Conservation (phyloP, 2,329 filamentous ascomycete species). For the Penicillium sp. region DNA sequence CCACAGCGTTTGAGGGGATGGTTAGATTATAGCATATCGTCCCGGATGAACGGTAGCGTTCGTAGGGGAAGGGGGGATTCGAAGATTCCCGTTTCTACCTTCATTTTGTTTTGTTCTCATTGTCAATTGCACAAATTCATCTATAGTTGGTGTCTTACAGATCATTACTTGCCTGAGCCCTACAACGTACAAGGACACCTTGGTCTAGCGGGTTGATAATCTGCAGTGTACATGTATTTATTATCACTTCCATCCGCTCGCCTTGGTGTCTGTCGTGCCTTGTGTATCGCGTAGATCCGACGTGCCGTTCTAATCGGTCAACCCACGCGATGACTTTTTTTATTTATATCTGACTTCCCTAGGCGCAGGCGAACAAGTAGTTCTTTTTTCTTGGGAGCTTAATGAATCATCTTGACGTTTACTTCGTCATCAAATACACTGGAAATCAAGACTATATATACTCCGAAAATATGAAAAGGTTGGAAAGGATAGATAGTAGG, state of each 20-base stretch:
- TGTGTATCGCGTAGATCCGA: neutral
- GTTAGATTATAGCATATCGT: conserved; percentile 24
- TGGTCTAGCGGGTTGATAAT: neutral
- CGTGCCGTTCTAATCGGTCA: neutral
- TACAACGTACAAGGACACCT: neutral
- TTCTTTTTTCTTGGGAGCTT: neutral
- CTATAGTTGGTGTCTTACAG: neutral
- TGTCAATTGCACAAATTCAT: conserved; percentile 27
- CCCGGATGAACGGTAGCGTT: conserved; percentile 29
- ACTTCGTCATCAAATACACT: neutral
- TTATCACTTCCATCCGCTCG: neutral
- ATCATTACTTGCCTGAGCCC: neutral
- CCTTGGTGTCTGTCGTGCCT: neutral
- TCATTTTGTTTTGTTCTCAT: conserved; percentile 25
- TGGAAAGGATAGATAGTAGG: neutral
- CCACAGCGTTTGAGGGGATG: conserved; percentile 21
- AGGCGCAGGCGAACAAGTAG: neutral
- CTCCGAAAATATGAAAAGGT: neutral
- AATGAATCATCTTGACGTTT: neutral
- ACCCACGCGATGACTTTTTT: neutral
- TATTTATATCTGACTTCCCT: neutral
- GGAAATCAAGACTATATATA: neutral
- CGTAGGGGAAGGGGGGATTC: conserved; percentile 8
- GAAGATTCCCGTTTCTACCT: conserved; percentile 7
- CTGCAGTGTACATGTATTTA: neutral